phyloP scores from a whole-genome alignment of 345 rosid genomes.

The Populus deltoides region DNA sequence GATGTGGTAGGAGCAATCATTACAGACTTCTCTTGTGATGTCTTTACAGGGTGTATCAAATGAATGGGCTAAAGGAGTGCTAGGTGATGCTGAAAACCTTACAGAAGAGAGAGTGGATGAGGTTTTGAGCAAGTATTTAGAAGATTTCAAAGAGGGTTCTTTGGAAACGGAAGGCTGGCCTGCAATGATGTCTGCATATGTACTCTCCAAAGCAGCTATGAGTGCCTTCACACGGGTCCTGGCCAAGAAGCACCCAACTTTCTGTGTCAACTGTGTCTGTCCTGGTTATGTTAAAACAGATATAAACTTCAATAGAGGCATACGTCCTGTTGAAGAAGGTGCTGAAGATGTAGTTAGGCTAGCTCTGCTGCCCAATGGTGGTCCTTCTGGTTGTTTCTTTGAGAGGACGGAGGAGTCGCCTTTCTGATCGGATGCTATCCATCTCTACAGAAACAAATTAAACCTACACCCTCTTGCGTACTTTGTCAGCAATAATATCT shows the following conservation, averaged over 20 bases:
- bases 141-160: slow-evolving; percentile 30
- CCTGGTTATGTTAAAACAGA: slow-evolving; percentile 38
- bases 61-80: slow-evolving; percentile 24
- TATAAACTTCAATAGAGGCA: slow-evolving; percentile 13
- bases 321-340: slow-evolving; percentile 9
- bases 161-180: slow-evolving; percentile 31
- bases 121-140: slow-evolving; percentile 18
- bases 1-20: too few species aligned
- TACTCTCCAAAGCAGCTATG: slow-evolving; percentile 26
- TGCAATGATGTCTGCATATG: slow-evolving; percentile 10
- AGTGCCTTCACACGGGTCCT: slow-evolving; percentile 33
- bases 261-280: slow-evolving; percentile 24
- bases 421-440: slow-evolving; percentile 2
- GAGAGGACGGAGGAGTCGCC: neutral
- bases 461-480: too few species aligned
- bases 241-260: slow-evolving; percentile 16
- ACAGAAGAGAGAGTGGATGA: slow-evolving; percentile 33
- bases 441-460: too few species aligned
- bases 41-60: slow-evolving; percentile 21
- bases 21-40: too few species aligned
- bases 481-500: too few species aligned
- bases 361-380: slow-evolving; percentile 14
- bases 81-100: slow-evolving; percentile 24
- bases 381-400: slow-evolving; percentile 23
- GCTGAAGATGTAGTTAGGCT: slow-evolving; percentile 14